Evolutionary conservation across 192 early-diverging fungal genomes (phyloP).

Genomic region (Coemansia sp.): DNA sequence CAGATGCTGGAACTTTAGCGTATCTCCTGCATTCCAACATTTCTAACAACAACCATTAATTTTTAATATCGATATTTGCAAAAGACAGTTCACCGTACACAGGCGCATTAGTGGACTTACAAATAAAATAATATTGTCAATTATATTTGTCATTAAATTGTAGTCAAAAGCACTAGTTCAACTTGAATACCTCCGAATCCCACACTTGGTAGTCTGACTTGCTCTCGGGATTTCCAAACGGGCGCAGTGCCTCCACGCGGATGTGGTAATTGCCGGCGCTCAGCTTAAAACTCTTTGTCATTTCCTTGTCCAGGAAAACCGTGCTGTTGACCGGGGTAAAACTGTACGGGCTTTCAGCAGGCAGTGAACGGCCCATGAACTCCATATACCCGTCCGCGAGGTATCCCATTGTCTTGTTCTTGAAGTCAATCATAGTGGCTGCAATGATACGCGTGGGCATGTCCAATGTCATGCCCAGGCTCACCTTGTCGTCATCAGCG

Average conservation of each 20-base stretch:
- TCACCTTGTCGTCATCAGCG: neutral
- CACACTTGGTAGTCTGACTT: conserved; percentile 38
- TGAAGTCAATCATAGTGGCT: conserved; percentile 6
- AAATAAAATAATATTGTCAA: no score
- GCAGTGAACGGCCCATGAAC: neutral
- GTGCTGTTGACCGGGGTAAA: neutral
- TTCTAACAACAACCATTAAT: no score
- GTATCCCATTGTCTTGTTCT: conserved; percentile 16
- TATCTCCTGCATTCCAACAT: no score
- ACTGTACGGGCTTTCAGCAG: neutral
- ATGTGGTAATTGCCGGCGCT: conserved; percentile 36
- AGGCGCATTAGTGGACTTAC: no score
- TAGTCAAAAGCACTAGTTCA: no score
- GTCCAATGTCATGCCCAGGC: conserved; percentile 10
- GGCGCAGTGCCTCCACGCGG: conserved; percentile 20
- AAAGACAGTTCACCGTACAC: no score
- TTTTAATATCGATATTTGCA: no score
- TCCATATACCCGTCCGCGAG: conserved; percentile 25
- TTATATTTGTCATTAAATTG: no score
- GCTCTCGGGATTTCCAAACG: conserved; percentile 29
- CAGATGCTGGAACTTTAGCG: no score
- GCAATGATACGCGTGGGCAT: conserved; percentile 22
- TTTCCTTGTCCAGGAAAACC: conserved; percentile 2
- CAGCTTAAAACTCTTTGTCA: conserved; percentile 11
- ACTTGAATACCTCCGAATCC: conserved; percentile 16